A percentile compares a stretch with the other conserved stretches of the same genome.
phyloP scores from a whole-genome alignment of 2,329 filamentous ascomycete genomes.

The Cercospora sesami region DNA sequence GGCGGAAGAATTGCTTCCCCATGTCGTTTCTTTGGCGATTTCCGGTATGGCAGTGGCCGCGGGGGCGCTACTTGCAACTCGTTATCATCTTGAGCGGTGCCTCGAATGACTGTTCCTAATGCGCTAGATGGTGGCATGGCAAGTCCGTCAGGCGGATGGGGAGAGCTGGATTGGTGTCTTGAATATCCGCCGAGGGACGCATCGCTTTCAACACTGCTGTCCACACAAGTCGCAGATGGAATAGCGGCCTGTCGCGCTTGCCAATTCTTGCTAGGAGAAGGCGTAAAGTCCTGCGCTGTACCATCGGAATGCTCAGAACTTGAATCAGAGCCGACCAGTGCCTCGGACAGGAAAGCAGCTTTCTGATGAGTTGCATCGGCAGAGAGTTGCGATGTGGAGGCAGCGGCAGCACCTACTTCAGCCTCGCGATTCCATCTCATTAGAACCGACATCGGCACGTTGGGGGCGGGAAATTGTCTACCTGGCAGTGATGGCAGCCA shows the following conservation, averaged over 20 bases:
- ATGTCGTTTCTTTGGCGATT: conserved; percentile 4
- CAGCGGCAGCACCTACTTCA: background rate
- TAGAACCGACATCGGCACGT: conserved; percentile 43
- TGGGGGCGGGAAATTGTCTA: conserved; percentile 39
- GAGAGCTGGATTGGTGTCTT: conserved; percentile 1
- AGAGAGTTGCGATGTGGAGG: background rate
- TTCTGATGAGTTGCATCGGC: background rate
- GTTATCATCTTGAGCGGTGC: conserved; percentile 2
- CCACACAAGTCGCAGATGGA: background rate
- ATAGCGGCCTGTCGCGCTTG: background rate
- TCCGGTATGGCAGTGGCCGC: background rate
- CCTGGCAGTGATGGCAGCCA: conserved; percentile 43
- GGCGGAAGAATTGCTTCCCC: background rate
- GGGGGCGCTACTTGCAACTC: conserved; percentile 9
- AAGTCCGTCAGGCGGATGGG: background rate
- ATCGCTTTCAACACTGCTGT: conserved; percentile 7
- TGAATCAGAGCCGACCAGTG: background rate
- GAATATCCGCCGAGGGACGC: background rate
- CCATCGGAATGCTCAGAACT: conserved; percentile 4
- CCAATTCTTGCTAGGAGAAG: conserved; percentile 13
- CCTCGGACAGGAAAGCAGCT: background rate
- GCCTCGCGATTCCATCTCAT: conserved; percentile 29
- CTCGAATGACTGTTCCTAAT: conserved; percentile 9
- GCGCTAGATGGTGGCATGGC: conserved; percentile 11
- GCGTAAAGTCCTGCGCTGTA: conserved; percentile 5